Evolutionary conservation across 495 filamentous ascomycete genomes (phyloP).

Genomic region (Aspergillus haitiensis): DNA sequence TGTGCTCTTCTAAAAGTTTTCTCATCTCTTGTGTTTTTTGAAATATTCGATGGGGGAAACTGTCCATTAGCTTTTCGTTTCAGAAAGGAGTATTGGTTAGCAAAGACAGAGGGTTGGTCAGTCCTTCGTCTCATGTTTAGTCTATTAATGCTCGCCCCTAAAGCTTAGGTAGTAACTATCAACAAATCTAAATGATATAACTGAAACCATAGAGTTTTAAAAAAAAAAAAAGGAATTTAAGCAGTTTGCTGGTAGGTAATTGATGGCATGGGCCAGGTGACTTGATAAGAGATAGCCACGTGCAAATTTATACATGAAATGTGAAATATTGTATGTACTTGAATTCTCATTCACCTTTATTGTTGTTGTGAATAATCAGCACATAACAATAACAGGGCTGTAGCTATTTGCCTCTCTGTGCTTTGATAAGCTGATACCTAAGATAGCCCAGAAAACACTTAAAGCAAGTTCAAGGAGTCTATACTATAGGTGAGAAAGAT

Average conservation of each 20-base stretch:
- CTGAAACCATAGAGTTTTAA: background rate
- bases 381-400: background rate
- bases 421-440: background rate
- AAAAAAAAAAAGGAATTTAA: background rate
- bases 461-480: background rate
- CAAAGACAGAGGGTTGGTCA: background rate
- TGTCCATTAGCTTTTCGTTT: conserved; percentile 10
- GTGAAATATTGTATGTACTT: background rate
- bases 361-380: too few relatives aligned
- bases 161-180: background rate
- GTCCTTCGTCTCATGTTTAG: conserved; percentile 6
- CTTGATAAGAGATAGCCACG: conserved; percentile 5
- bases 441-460: background rate
- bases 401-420: background rate
- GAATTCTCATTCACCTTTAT: too few relatives aligned
- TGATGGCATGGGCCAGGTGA: conserved; percentile 1
- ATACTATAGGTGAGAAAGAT: background rate
- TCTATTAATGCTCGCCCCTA: background rate
- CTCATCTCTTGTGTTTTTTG: conserved; percentile 27
- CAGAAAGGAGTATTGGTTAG: background rate
- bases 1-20: conserved; percentile 33
- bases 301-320: conserved; percentile 1
- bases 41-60: conserved; percentile 3
- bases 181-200: background rate
- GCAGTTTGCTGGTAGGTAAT: too few relatives aligned